Evolutionary conservation across 2,329 filamentous ascomycete species (phyloP), one percentile per base, ranked within the genome.

Genomic region (Aureobasidium zeae): DNA sequence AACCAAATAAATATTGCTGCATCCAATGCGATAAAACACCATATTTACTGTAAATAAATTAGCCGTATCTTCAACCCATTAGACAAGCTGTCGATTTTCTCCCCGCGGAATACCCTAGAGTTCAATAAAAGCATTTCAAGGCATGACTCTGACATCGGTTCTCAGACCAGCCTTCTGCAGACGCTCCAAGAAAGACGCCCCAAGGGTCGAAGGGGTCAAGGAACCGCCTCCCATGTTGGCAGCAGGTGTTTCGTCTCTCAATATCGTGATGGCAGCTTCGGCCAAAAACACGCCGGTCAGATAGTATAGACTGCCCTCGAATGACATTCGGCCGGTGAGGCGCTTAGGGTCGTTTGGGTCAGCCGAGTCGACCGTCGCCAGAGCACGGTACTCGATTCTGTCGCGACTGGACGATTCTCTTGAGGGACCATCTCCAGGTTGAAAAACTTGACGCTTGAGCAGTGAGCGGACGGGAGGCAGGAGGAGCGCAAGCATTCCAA

Each of bases 131-230:
- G n/a, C n/a, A n/a, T n/a, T n/a, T 29, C 38, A 61, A 28, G 57
- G 57, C 52, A 61, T 48, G 34, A 52, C 57, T 33, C 52, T 55
- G 5, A 59, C 51, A 53, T 83, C 74, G 32, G 82, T 68, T 56
- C 74, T 74, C 55, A 87, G 73, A 2, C 81, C 82, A 28, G 67
- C 71, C 24, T 70, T 67, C 25, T 73, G 65, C 29, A 85, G 54
- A 11, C 79, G 69, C 54, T 86, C 75, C 47, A 86, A 66, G 55
- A 76, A 82, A 8, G 69, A 64, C 52, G 81, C 76, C 1, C 83
- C 83, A 2, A 88, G 64, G 43, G 75, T 82, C 0, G 83, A 80
- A 1, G 83, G 78, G 1, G 84, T 88, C 49, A 83, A 75, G 17
- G 86, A 65, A 2, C 83, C 83, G 13, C 83, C 83, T 1, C 68